Evolutionary conservation across 2,329 filamentous ascomycete genomes (phyloP).

Genomic region (Aureobasidium sp.): DNA sequence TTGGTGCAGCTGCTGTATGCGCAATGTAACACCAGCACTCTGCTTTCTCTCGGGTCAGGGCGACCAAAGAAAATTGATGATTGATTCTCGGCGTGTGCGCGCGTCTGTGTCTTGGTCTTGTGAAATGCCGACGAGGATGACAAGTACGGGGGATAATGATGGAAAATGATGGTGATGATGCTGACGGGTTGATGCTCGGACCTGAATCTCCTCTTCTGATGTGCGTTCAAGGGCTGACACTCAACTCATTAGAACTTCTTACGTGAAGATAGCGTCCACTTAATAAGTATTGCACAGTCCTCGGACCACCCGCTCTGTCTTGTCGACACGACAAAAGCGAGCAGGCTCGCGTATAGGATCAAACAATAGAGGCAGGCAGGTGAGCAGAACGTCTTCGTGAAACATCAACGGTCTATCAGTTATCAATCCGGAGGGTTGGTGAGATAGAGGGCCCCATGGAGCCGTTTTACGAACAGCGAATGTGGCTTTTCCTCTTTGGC

Average conservation of each 20-base stretch:
- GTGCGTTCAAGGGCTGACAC: neutral
- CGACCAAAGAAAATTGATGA: neutral
- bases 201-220: neutral
- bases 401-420: conserved; percentile 12
- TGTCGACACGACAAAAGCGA: neutral
- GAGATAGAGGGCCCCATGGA: neutral
- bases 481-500: neutral
- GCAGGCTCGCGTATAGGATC: conserved; percentile 5
- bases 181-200: neutral
- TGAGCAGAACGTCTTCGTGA: conserved; percentile 10
- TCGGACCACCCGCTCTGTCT: neutral
- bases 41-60: neutral
- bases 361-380: conserved; percentile 12
- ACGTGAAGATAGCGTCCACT: conserved; percentile 8
- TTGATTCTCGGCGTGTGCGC: neutral
- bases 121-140: neutral
- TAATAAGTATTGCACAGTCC: neutral
- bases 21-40: conserved; percentile 1
- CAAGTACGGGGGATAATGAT: neutral
- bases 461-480: conserved; percentile 9
- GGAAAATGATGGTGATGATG: neutral
- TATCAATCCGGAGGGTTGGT: neutral
- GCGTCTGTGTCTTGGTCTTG: too few species aligned
- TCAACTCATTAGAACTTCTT: conserved; percentile 6
- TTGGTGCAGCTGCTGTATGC: neutral